Base-by-base conservation (phyloP, 139 green algal species). In the Bryopsis sp. region DNA sequence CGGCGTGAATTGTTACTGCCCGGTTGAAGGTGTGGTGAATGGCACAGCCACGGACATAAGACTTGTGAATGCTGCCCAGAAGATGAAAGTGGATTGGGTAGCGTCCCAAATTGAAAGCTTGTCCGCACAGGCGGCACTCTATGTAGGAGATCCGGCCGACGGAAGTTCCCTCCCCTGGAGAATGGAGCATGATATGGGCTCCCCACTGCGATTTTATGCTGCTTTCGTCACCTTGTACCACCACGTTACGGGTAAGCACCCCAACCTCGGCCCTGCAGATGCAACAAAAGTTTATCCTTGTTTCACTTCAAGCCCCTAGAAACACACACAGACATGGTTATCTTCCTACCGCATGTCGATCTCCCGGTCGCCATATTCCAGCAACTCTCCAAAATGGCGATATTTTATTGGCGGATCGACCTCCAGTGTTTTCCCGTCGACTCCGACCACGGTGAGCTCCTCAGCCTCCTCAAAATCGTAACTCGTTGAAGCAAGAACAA, bases 31-130 rank as follows among this genome's bases (percentile, higher is more conserved):
- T 81, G 71, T 85, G 61, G 71, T 85, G 80, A 29, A 90, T 74
- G 39, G 71, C 58, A 69, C 76, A 85, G 47, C 74, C 72, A 11
- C 54, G 60, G 34, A 90, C 58, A 72, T 79, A 86, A 3, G 54
- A 74, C 26, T 67, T 38, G 31, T 68, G 31, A 5, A 76, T 69
- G 47, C 79, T 68, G 38, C 79, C 79, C 32, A 83, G 74, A 74
- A 92, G 78, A 77, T 92, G 86, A 74, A 86, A 89, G 71, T 92
- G 86, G 38, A 92, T 73, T 2, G 81, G 75, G 69, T 92, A 92
- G 28, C 84, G 59, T 39, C 77, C 64, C 61, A 81, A 35, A 54
- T 26, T 60, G 66, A 72, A 77, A n/a, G 67, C 76, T 64, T 80
- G 67, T 19, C 73, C 73, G 22, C 47, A 71, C 2, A 50, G 58